Percentiles rank a stretch among this genome's conserved stretches.
phyloP scores from a whole-genome alignment of 2,329 filamentous ascomycete genomes.

The Scytalidium lignicola region DNA sequence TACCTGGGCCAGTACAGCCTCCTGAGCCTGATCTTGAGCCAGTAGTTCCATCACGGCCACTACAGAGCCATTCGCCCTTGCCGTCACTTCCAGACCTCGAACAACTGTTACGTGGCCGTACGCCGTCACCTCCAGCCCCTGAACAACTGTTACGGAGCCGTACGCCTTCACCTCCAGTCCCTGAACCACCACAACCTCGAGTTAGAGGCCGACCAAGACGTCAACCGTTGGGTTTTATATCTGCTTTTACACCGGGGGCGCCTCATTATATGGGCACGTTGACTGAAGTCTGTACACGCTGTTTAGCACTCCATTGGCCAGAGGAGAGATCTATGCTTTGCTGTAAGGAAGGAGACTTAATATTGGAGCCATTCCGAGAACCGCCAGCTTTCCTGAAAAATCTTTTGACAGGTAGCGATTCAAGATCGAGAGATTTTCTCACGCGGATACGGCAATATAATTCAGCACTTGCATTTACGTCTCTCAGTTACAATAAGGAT shows the following conservation, averaged over 20 bases:
- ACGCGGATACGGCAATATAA: constrained; percentile 2
- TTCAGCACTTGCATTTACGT: constrained; percentile 1
- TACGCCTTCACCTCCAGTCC: no score
- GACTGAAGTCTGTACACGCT: background rate
- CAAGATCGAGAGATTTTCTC: background rate
- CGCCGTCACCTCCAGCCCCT: no score
- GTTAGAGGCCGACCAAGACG: no score
- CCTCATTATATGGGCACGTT: background rate
- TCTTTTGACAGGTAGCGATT: background rate
- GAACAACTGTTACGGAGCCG: no score
- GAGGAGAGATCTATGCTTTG: background rate
- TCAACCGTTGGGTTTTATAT: background rate
- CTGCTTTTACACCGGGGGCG: background rate
- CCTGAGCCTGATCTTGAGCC: no score
- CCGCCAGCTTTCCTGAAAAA: background rate
- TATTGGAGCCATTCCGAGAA: background rate
- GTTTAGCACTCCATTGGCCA: background rate
- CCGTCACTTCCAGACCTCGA: no score
- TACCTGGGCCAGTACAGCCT: no score
- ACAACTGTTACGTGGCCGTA: no score
- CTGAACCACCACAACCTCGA: no score
- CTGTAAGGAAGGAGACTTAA: background rate
- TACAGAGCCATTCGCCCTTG: no score
- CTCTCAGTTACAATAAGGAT: constrained; percentile 1
- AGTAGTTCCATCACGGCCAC: no score